Evolutionary conservation across 352 stramenopile species (phyloP).

Genomic region (Phytophthora quininea): DNA sequence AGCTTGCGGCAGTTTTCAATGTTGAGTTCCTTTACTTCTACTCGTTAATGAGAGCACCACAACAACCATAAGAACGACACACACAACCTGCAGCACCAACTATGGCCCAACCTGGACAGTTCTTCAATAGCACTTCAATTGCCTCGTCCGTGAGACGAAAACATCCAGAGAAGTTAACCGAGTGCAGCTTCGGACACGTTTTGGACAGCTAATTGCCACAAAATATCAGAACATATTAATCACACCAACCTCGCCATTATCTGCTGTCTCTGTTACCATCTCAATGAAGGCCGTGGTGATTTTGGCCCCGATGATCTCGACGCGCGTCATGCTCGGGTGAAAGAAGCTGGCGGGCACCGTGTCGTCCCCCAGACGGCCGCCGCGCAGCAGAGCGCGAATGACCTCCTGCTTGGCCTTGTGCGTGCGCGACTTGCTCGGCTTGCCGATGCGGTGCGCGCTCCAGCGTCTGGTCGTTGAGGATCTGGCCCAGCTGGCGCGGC

Average conservation of each 20-base stretch:
- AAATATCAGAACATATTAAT: not conserved
- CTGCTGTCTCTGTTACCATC: slow-evolving; percentile 37
- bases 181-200: slow-evolving; percentile 85
- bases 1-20: slow-evolving; percentile 91
- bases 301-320: slow-evolving; percentile 88
- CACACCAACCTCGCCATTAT: no score
- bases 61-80: not conserved
- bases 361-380: slow-evolving; percentile 79
- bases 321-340: slow-evolving; percentile 82
- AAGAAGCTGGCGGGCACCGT: slow-evolving; percentile 87
- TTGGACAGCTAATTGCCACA: slow-evolving; percentile 54
- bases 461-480: slow-evolving; percentile 77
- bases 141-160: slow-evolving; percentile 89
- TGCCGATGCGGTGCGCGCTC: slow-evolving; percentile 74
- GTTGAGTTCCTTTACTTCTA: slow-evolving; percentile 89
- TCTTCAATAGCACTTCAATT: slow-evolving; percentile 79
- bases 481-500: slow-evolving; percentile 55
- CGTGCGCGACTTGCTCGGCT: slow-evolving; percentile 77
- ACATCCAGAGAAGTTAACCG: slow-evolving; percentile 87
- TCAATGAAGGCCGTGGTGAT: slow-evolving; percentile 81
- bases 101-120: slow-evolving; percentile 61
- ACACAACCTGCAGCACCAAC: not conserved
- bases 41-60: slow-evolving; percentile 1
- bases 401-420: slow-evolving; percentile 90
- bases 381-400: slow-evolving; percentile 75